Evolutionary conservation across 1,284 basidiomycete genomes (phyloP).

Genomic region (Irpex sp.): DNA sequence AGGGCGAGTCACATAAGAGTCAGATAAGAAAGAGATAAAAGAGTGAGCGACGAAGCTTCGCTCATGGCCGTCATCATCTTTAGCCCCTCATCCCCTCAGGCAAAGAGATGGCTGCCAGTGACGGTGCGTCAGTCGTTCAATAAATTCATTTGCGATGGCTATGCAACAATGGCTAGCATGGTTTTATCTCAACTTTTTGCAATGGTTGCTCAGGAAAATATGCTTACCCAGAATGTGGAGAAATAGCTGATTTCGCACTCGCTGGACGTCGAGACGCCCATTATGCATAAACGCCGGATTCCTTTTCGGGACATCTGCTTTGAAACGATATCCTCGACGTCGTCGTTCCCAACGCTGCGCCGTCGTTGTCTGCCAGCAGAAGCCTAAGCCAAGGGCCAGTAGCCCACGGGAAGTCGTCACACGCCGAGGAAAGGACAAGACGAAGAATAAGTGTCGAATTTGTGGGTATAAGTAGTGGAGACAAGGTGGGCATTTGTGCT

Average conservation of each 20-base stretch:
- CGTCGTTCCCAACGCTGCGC: background rate
- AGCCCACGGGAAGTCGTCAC: background rate
- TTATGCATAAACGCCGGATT: background rate
- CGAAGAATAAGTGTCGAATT: background rate
- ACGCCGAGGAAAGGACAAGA: background rate
- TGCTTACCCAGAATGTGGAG: background rate
- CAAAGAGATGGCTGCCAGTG: background rate
- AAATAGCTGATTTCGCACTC: background rate
- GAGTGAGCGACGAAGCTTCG: background rate
- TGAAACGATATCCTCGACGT: slow-evolving; percentile 5
- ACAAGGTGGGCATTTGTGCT: slow-evolving; percentile 11
- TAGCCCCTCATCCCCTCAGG: background rate
- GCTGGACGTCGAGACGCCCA: background rate
- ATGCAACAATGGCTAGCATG: background rate
- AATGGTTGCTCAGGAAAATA: background rate
- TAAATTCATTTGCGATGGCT: background rate
- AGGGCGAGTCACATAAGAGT: background rate
- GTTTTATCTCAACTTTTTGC: too few species aligned
- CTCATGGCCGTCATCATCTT: background rate
- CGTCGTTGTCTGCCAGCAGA: background rate
- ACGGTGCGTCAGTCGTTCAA: background rate
- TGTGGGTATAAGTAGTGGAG: background rate
- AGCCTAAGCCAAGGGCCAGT: background rate
- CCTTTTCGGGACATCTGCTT: slow-evolving; percentile 8
- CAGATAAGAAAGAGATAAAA: background rate